Conservation (phyloP, 176 grass and related monocot genomes). For the Cenchrus fungigraminus region DNA sequence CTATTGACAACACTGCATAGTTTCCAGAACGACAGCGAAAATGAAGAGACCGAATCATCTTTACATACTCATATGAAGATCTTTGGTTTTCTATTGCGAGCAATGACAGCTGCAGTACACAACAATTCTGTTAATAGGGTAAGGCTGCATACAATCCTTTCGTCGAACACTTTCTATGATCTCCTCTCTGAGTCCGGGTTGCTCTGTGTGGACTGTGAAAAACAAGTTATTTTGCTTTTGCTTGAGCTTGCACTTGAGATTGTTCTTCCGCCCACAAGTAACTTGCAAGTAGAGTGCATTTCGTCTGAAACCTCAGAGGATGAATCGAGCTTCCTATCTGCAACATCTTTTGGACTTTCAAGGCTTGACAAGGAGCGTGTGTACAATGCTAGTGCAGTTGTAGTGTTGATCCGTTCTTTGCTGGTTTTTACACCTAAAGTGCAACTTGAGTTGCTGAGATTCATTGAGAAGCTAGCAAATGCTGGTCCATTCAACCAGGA, state of each 20-base stretch:
- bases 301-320: constrained; percentile 59
- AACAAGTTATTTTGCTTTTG: constrained; percentile 90
- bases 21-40: constrained; percentile 73
- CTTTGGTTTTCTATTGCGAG: constrained; percentile 88
- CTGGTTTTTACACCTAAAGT: constrained; percentile 96
- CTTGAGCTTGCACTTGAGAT: constrained; percentile 99
- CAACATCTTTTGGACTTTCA: constrained; percentile 73
- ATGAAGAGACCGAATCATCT: constrained; percentile 51
- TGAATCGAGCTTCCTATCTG: constrained; percentile 68
- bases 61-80: constrained; percentile 74
- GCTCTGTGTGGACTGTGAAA: constrained; percentile 94
- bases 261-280: constrained; percentile 78
- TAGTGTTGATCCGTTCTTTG: constrained; percentile 78
- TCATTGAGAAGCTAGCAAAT: constrained; percentile 89
- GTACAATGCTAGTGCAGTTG: constrained; percentile 93
- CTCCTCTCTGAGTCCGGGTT: constrained; percentile 92
- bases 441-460: constrained; percentile 81
- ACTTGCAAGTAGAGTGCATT: constrained; percentile 59
- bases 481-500: constrained; percentile 94
- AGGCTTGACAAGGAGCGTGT: constrained; percentile 79
- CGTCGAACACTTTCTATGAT: constrained; percentile 93
- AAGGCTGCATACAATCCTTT: constrained; percentile 84
- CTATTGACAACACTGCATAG: constrained; percentile 84
- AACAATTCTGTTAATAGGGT: constrained; percentile 93
- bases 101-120: constrained; percentile 88